Evolutionary conservation across 2,329 filamentous ascomycete genomes (phyloP).

Genomic region (Trichoderma semiorbis): DNA sequence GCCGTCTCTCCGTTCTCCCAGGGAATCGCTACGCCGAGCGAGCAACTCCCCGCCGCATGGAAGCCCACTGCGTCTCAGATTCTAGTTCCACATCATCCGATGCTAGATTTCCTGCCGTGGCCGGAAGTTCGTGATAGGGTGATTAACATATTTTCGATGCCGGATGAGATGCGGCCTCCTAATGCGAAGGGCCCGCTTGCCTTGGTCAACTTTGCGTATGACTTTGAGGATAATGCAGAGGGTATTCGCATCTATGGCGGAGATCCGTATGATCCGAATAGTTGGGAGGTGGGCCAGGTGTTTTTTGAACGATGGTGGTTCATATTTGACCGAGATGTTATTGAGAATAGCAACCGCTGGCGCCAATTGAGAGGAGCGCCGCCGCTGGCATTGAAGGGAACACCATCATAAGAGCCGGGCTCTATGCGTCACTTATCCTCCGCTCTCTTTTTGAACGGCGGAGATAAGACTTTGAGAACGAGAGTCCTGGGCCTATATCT

Average conservation of each 20-base stretch:
- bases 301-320: slow-evolving; percentile 59
- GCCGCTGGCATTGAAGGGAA: slow-evolving; percentile 23
- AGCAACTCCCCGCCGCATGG: slow-evolving; percentile 45
- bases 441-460: not conserved
- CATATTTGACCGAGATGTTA: slow-evolving; percentile 50
- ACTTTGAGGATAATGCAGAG: slow-evolving; percentile 53
- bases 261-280: slow-evolving; percentile 45
- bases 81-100: slow-evolving; percentile 52
- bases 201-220: slow-evolving; percentile 51
- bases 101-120: slow-evolving; percentile 58
- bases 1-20: slow-evolving; percentile 46
- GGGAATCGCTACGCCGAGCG: slow-evolving; percentile 28
- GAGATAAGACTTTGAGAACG: not conserved
- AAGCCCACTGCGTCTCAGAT: slow-evolving; percentile 50
- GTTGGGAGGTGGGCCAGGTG: slow-evolving; percentile 58
- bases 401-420: not conserved
- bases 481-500: not conserved
- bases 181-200: slow-evolving; percentile 45
- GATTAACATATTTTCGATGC: slow-evolving; percentile 50
- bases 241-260: slow-evolving; percentile 48
- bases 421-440: not conserved
- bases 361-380: slow-evolving; percentile 45
- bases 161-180: slow-evolving; percentile 45
- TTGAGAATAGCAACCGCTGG: slow-evolving; percentile 53
- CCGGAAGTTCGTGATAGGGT: slow-evolving; percentile 50